Evolutionary conservation across 441 rosid species (phyloP).

Genomic region (Aquilaria agallochum): DNA sequence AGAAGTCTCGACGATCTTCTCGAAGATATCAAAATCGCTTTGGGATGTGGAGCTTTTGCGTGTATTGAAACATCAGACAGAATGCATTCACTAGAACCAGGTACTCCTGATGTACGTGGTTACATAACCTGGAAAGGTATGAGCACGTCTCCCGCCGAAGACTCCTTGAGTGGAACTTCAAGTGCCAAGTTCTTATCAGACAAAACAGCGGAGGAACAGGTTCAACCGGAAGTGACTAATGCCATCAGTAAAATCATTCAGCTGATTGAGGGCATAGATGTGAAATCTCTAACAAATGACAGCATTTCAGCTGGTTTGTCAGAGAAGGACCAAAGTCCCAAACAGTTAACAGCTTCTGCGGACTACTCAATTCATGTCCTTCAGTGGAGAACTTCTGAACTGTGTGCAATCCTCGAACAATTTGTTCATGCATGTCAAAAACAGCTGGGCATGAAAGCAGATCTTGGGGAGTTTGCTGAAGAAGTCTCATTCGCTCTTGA

Average conservation of each 20-base stretch:
- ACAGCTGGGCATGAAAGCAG: slow-evolving; percentile 30
- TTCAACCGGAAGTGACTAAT: slow-evolving; percentile 22
- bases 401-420: slow-evolving; percentile 24
- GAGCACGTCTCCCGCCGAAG: slow-evolving; percentile 8
- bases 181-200: slow-evolving; percentile 7
- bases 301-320: slow-evolving; percentile 3
- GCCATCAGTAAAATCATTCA: slow-evolving; percentile 36
- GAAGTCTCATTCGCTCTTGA: slow-evolving; percentile 36
- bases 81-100: slow-evolving; percentile 17
- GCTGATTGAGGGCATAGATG: slow-evolving; percentile 35
- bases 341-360: slow-evolving; percentile 11
- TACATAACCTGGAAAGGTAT: slow-evolving; percentile 43
- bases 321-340: slow-evolving; percentile 18
- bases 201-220: slow-evolving; percentile 15
- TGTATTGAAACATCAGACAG: slow-evolving; percentile 16
- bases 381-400: slow-evolving; percentile 41
- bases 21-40: slow-evolving; percentile 71
- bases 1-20: slow-evolving; percentile 47
- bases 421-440: slow-evolving; percentile 33
- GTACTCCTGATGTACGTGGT: slow-evolving; percentile 24
- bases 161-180: slow-evolving; percentile 18
- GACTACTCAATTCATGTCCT: slow-evolving; percentile 35
- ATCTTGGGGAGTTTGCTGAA: slow-evolving; percentile 25
- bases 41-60: slow-evolving; percentile 37
- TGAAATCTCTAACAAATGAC: slow-evolving; percentile 6